These are phyloP conservation scores for sorghum (Sorghum bicolor) DNA, from an alignment of 176 grass and related monocot species.

Conservation along the genomic window DNA sequence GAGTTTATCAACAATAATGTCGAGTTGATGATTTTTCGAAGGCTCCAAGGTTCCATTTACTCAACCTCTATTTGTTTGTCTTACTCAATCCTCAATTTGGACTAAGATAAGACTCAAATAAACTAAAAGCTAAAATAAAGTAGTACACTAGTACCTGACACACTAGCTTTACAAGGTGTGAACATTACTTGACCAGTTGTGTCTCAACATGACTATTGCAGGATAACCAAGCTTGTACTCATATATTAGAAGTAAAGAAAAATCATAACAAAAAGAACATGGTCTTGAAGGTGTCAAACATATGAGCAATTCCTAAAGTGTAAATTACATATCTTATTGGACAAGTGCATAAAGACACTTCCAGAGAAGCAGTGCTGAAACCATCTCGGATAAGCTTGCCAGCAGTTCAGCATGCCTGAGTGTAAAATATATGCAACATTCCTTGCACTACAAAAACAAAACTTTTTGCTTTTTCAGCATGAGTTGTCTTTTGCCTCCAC, in stretches of 20 bases:
- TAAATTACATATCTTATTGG: background rate
- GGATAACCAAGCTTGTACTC: background rate
- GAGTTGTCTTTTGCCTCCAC: background rate
- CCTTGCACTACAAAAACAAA: background rate
- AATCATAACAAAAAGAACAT: background rate
- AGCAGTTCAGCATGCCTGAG: constrained; percentile 8
- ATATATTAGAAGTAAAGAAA: constrained; percentile 7
- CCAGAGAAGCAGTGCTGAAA: background rate
- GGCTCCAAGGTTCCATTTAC: background rate
- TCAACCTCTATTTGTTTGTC: background rate
- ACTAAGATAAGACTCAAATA: background rate
- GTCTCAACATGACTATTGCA: background rate
- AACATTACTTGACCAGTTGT: no score
- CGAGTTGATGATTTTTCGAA: background rate
- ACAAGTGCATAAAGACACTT: background rate
- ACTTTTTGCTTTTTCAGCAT: background rate
- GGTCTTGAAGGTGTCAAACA: background rate
- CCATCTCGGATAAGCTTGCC: constrained; percentile 6
- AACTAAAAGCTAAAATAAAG: constrained; percentile 5
- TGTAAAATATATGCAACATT: background rate
- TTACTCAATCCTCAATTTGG: background rate
- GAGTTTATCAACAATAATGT: background rate
- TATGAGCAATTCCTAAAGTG: background rate
- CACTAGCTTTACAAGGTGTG: no score
- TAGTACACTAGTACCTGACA: no score